Percentiles rank a stretch among this genome's conserved stretches.
These are phyloP conservation scores for Monilinia vaccinii-corymbosi DNA, from an alignment of 2,329 filamentous ascomycete species.

Conservation along the genomic window DNA sequence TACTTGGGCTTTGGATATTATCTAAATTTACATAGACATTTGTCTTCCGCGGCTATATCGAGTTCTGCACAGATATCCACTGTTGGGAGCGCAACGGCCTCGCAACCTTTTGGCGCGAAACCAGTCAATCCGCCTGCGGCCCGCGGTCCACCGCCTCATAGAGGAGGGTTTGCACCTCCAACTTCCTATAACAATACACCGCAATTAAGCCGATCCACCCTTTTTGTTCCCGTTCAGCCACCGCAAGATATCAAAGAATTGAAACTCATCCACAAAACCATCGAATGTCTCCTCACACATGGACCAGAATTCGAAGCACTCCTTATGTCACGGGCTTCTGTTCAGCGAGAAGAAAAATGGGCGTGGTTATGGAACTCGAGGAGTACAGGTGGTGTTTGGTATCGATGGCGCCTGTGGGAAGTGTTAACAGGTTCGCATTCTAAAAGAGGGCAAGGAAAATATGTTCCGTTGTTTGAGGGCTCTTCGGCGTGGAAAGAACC, in stretches of 20 bases:
- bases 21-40: conserved; percentile 68
- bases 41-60: conserved; percentile 65
- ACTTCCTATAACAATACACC: conserved; percentile 50
- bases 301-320: conserved; percentile 85
- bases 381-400: conserved; percentile 75
- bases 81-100: conserved; percentile 32
- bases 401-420: conserved; percentile 86
- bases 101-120: conserved; percentile 72
- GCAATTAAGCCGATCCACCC: conserved; percentile 36
- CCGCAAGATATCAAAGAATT: conserved; percentile 72
- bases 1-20: conserved; percentile 83
- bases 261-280: conserved; percentile 76
- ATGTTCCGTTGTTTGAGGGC: conserved; percentile 63
- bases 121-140: conserved; percentile 39
- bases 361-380: conserved; percentile 88
- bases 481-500: conserved; percentile 71
- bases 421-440: conserved; percentile 58
- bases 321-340: conserved; percentile 76
- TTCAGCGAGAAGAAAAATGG: conserved; percentile 83
- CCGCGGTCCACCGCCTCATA: conserved; percentile 39
- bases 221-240: conserved; percentile 63
- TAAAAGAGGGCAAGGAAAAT: conserved; percentile 40
- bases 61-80: conserved; percentile 38
- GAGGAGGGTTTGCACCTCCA: conserved; percentile 67
- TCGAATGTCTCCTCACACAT: conserved; percentile 70